Evolutionary conservation across 164 flowering plant species (phyloP).

Genomic region (Vitis rotundifolia): DNA sequence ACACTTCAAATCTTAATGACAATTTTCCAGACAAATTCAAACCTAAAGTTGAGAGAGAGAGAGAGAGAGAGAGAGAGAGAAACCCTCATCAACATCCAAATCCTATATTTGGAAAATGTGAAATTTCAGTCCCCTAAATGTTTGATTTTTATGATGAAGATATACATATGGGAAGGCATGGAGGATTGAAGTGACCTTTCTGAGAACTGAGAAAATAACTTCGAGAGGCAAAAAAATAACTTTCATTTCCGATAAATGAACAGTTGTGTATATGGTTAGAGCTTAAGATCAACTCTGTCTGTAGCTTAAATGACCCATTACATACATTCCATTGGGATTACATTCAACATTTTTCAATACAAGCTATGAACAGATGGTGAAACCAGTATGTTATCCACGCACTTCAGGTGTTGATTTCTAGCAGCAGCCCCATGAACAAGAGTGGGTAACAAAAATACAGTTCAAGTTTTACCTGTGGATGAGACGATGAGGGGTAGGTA

Average conservation of each 20-base stretch:
- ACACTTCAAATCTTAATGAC: too few relatives aligned
- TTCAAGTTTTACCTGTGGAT: constrained; percentile 13
- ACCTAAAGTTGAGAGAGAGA: too few relatives aligned
- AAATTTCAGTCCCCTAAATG: too few relatives aligned
- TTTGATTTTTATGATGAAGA: too few relatives aligned
- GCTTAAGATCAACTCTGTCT: not conserved
- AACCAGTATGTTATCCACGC: not conserved
- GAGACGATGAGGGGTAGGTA: constrained; percentile 11
- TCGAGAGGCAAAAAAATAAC: too few relatives aligned
- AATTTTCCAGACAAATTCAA: too few relatives aligned
- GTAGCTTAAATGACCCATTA: constrained; percentile 5
- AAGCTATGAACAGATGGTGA: constrained; percentile 23
- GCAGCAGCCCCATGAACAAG: constrained; percentile 3
- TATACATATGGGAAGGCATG: too few relatives aligned
- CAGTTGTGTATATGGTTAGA: constrained; percentile 9
- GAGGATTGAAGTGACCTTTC: too few relatives aligned
- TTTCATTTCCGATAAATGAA: constrained; percentile 10
- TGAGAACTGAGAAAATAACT: not conserved
- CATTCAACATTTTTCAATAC: constrained; percentile 17
- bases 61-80: too few relatives aligned
- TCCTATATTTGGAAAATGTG: too few relatives aligned
- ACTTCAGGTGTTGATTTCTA: constrained; percentile 8
- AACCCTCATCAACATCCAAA: too few relatives aligned
- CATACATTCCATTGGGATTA: constrained; percentile 6
- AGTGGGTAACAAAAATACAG: constrained; percentile 2